Base-by-base conservation (phyloP, 75 land plant species). In the Pseudotsuga menziesii region DNA sequence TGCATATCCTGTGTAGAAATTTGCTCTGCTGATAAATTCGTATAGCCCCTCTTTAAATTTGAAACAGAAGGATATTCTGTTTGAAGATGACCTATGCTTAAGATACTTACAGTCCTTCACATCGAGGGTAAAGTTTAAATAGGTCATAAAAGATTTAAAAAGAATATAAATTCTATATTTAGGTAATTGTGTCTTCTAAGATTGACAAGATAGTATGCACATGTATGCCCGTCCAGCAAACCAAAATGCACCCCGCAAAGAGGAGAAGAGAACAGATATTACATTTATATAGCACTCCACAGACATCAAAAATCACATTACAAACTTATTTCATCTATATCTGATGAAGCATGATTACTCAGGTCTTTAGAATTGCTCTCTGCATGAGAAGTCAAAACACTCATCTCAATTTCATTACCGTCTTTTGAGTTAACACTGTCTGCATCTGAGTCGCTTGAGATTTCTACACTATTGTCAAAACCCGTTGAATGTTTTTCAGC, bases 241-340 rank as follows among this genome's bases (percentile, higher is more conserved):
- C 27, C 64, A 62, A 63, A 63, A 23, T 29, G 36, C 4, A 63
- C 35, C 36, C 67, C 26, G 54, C 54, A 48, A 48, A 12, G 13
- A 25, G 35, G 27, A 29, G 29, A 27, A 15, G 66, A 62, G 16
- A 62, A 25, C 64, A 25, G 26, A 15, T 62, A 62, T 27, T 27
- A 6, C 39, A 4, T 63, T 63, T 35, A 63, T 14, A 63, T 29
- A 63, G 27, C 14, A 63, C 32, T 27, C 29, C 15, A 27, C 36
- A 29, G 3, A 17, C 6, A 63, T 26, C 67, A 63, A 9, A 16
- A 29, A 27, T 29, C 16, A 63, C 32, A 63, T 63, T 63, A 63
- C 67, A 63, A 63, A 63, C 17, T 63, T 29, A 63, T 63, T 63
- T 63, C 67, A 29, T 63, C 67, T 63, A 63, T 63, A 27, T 63